These are phyloP conservation scores for Exophiala mesophila DNA, from an alignment of 2,329 filamentous ascomycete genomes.

Conservation along the genomic window DNA sequence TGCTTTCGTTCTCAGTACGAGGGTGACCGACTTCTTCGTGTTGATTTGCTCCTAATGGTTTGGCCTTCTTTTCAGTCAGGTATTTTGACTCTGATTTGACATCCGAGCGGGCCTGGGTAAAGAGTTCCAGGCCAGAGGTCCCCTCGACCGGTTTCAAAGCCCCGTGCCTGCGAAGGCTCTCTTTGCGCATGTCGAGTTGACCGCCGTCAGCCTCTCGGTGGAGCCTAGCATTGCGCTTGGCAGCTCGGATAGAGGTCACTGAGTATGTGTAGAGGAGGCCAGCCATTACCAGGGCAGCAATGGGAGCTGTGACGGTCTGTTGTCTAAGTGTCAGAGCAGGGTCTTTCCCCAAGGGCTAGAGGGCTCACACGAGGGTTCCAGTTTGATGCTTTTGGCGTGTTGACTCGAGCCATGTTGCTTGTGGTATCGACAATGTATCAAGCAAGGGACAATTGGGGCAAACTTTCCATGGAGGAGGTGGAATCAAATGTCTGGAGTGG, in stretches of 20 bases:
- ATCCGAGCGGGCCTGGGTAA: constrained; percentile 19
- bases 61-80: constrained; percentile 20
- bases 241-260: constrained; percentile 60
- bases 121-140: constrained; percentile 23
- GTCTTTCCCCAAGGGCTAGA: not conserved
- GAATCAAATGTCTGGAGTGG: too few species aligned
- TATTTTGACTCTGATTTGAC: constrained; percentile 19
- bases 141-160: constrained; percentile 24
- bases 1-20: constrained; percentile 28
- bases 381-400: not conserved
- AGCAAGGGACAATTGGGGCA: too few species aligned
- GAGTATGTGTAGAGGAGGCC: constrained; percentile 57
- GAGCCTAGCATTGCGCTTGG: constrained; percentile 61
- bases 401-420: constrained; percentile 1
- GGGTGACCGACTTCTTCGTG: constrained; percentile 21
- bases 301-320: constrained; percentile 53
- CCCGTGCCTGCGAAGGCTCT: constrained; percentile 26
- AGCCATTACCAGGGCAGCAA: constrained; percentile 61
- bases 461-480: too few species aligned
- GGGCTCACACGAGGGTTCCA: constrained; percentile 1
- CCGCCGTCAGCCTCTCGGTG: constrained; percentile 36
- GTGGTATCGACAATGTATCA: too few species aligned
- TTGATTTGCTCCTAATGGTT: constrained; percentile 12
- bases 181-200: constrained; percentile 27
- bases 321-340: constrained; percentile 2